Base-by-base conservation (phyloP, 371 early-diverging fungal genomes). In the Pancytospora epiphaga region DNA sequence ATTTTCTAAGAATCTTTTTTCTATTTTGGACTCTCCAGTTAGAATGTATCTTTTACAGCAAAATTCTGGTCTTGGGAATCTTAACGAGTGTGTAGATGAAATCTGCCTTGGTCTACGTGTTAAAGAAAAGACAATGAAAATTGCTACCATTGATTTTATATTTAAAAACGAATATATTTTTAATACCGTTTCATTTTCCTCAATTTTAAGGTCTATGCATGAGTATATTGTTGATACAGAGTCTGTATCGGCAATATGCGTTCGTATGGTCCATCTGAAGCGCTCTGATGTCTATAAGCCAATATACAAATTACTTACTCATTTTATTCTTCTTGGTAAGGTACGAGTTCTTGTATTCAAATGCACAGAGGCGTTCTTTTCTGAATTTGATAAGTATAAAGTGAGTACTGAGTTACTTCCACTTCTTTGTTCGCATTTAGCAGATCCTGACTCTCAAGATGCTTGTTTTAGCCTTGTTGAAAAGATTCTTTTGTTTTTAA, bases 141-240 rank as follows among this genome's bases (percentile, higher is more conserved):
- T 30, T 39, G 74, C 72, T 58, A 77, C 80, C 12, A 66, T 80
- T n/a, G 50, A 32, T 29, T 77, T 77, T 37, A 63, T 79, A 36
- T 58, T 72, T 34, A 39, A 66, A 1, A 72, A 75, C 49, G 43
- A 58, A 18, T 1, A 36, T 1, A 66, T 57, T 25, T 47, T 64
- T 36, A 56, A 47, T 12, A 61, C 70, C 33, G 33, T 49, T 47
- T 50, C 61, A 25, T 40, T 70, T 2, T n/a, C 57, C 18, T 32
- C 39, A 3, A 50, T 79, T 27, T 29, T 74, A 18, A 65, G 70
- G 4, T 61, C 30, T 29, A 70, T 76, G 72, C 29, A 34, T 50
- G 47, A n/a, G 0, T 36, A 33, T 51, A 57, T 69, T 12, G 47
- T 54, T 0, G 76, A 76, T 32, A 34, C 62, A 0, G 68, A 67